Conservation (phyloP, 805 yeast genomes). For the Clavispora vitiphila region DNA sequence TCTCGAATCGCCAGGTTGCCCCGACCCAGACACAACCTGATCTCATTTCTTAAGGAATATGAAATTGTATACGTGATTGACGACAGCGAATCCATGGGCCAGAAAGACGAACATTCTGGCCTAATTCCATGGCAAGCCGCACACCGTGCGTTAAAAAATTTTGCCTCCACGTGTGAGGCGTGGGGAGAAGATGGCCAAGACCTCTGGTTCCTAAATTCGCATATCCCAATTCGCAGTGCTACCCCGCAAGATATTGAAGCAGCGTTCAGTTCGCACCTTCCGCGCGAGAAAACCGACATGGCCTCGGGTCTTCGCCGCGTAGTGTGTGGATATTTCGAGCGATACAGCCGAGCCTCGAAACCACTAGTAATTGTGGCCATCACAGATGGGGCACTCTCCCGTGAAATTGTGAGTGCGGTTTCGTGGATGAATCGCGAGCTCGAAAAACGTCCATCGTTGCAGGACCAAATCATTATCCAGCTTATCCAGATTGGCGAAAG, state of each 20-base stretch:
- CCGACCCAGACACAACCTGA: no score
- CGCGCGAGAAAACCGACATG: conserved; percentile 14
- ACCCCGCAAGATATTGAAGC: conserved; percentile 8
- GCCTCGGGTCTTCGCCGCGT: conserved; percentile 10
- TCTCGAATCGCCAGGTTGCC: no score
- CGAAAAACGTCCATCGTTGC: conserved; percentile 8
- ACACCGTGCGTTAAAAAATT: conserved; percentile 9
- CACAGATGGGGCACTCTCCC: conserved; percentile 13
- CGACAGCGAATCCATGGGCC: conserved; percentile 12
- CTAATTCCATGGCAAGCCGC: conserved; percentile 13
- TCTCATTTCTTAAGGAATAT: conserved; percentile 9
- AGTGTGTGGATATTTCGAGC: conserved; percentile 7
- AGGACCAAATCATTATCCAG: conserved; percentile 13
- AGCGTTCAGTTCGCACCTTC: conserved; percentile 7
- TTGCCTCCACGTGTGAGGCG: conserved; percentile 11
- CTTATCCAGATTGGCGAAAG: conserved; percentile 15
- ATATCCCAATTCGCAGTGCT: conserved; percentile 4
- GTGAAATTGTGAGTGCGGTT: conserved; percentile 11
- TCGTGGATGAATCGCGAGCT: conserved; percentile 12
- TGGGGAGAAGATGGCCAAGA: conserved; percentile 17
- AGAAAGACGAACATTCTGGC: conserved; percentile 9
- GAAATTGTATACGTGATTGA: conserved; percentile 13
- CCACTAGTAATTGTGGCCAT: conserved; percentile 13
- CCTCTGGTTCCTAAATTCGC: conserved; percentile 9
- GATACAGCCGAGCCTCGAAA: conserved; percentile 9